These are phyloP conservation scores for Nemania abortiva DNA, from an alignment of 2,329 filamentous ascomycete genomes.

Conservation along the genomic window DNA sequence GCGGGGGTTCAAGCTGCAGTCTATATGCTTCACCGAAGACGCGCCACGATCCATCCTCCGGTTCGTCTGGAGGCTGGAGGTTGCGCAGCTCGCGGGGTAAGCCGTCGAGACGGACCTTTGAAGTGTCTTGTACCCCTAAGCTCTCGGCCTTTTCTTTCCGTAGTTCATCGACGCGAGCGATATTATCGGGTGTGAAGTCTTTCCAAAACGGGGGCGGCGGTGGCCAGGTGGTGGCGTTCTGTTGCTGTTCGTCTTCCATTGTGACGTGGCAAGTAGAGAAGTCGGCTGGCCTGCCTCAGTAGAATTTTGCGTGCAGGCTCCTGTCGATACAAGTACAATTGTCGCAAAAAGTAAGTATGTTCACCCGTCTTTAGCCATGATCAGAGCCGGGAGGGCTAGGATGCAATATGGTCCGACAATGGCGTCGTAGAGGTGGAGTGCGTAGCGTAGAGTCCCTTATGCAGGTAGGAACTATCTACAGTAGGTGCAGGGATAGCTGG, in stretches of 20 bases:
- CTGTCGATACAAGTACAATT: background rate
- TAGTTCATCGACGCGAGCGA: conserved; percentile 65
- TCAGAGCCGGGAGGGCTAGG: background rate
- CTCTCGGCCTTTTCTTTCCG: conserved; percentile 56
- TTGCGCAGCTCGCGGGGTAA: conserved; percentile 79
- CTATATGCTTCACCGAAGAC: conserved; percentile 46
- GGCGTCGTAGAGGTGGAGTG: conserved; percentile 8
- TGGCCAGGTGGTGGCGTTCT: conserved; percentile 78
- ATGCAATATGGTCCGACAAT: conserved; percentile 13
- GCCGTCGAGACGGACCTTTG: conserved; percentile 56
- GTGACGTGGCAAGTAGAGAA: background rate
- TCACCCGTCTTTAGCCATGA: conserved; percentile 22
- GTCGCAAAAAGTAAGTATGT: background rate
- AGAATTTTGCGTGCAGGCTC: background rate
- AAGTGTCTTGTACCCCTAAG: conserved; percentile 45
- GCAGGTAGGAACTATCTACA: background rate
- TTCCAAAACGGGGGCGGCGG: conserved; percentile 91
- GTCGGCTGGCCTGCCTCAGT: background rate
- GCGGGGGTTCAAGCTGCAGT: conserved; percentile 36
- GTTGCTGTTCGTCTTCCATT: conserved; percentile 50
- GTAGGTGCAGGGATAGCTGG: background rate
- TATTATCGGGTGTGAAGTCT: conserved; percentile 83
- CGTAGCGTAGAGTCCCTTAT: too few relatives aligned
- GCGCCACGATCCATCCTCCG: conserved; percentile 72
- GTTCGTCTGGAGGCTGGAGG: conserved; percentile 84